Evolutionary conservation across 169 alveolate genomes (phyloP).

Genomic region (Plasmodium cynomolgi): DNA sequence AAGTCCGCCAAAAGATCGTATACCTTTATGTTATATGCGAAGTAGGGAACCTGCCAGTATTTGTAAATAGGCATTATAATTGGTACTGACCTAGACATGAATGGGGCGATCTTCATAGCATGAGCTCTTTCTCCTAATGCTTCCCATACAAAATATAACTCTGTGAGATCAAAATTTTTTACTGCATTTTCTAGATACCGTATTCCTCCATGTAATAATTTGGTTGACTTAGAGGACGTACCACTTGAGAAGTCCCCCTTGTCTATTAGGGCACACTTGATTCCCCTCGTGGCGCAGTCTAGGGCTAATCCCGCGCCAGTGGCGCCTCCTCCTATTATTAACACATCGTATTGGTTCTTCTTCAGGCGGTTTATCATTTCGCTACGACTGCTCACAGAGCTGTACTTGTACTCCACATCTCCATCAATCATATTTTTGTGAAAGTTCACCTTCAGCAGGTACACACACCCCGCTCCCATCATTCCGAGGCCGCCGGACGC

Average conservation of each 20-base stretch:
- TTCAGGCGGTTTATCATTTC: slow-evolving; percentile 82
- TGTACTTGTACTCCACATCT: slow-evolving; percentile 77
- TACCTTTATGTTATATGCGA: slow-evolving; percentile 89
- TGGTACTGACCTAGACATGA: slow-evolving; percentile 89
- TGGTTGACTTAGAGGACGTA: slow-evolving; percentile 94
- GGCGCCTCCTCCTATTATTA: slow-evolving; percentile 94
- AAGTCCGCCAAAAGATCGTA: slow-evolving; percentile 91
- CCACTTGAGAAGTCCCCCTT: slow-evolving; percentile 94
- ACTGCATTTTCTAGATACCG: slow-evolving; percentile 93
- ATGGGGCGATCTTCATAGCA: slow-evolving; percentile 90
- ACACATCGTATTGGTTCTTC: slow-evolving; percentile 84
- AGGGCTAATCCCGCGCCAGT: slow-evolving; percentile 92
- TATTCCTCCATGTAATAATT: slow-evolving; percentile 96
- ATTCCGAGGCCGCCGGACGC: slow-evolving; percentile 35
- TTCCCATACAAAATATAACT: slow-evolving; percentile 90
- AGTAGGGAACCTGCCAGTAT: slow-evolving; percentile 89
- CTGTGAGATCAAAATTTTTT: slow-evolving; percentile 84
- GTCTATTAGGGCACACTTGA: slow-evolving; percentile 93
- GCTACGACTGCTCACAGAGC: slow-evolving; percentile 69
- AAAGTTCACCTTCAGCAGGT: slow-evolving; percentile 40
- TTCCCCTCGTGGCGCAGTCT: slow-evolving; percentile 94
- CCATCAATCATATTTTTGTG: slow-evolving; percentile 80
- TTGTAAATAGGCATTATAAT: slow-evolving; percentile 90
- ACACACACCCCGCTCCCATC: slow-evolving; percentile 21
- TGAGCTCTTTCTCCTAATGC: slow-evolving; percentile 94